These are phyloP conservation scores for Stromatinia cepivora DNA, from an alignment of 2,329 filamentous ascomycete species.

Conservation along the genomic window DNA sequence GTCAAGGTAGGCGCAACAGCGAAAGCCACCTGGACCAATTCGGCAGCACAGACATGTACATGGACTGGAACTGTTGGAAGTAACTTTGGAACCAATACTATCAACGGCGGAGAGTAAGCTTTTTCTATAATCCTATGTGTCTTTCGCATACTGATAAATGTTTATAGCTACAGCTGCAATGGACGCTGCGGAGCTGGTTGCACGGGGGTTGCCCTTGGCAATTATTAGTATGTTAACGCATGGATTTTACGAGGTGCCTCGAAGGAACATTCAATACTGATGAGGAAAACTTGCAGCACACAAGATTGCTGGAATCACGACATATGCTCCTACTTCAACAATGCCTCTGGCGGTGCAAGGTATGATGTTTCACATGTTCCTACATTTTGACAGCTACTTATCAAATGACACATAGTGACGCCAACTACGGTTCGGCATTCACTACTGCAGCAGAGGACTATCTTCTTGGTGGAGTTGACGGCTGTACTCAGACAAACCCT, in stretches of 20 bases:
- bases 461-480: constrained; percentile 40
- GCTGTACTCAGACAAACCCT: constrained; percentile 44
- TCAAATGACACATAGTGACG: constrained; percentile 42
- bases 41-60: constrained; percentile 45
- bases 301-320: constrained; percentile 54
- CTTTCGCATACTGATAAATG: neutral
- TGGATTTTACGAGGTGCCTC: neutral
- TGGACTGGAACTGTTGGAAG: constrained; percentile 49
- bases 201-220: constrained; percentile 46
- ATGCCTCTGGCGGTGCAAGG: constrained; percentile 49
- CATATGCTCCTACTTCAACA: constrained; percentile 53
- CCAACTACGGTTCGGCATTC: constrained; percentile 50
- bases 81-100: constrained; percentile 49
- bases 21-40: constrained; percentile 50
- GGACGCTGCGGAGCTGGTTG: constrained; percentile 52
- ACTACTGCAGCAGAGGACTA: constrained; percentile 48
- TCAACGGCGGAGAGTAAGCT: constrained; percentile 47
- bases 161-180: constrained; percentile 50
- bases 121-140: neutral
- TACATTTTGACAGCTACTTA: neutral
- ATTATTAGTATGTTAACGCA: constrained; percentile 43
- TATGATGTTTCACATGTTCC: constrained; percentile 29
- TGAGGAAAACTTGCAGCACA: constrained; percentile 35
- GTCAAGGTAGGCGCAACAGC: constrained; percentile 45
- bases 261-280: neutral